Evolutionary conservation across 495 filamentous ascomycete genomes (phyloP).

Genomic region (Podospora anserina): DNA sequence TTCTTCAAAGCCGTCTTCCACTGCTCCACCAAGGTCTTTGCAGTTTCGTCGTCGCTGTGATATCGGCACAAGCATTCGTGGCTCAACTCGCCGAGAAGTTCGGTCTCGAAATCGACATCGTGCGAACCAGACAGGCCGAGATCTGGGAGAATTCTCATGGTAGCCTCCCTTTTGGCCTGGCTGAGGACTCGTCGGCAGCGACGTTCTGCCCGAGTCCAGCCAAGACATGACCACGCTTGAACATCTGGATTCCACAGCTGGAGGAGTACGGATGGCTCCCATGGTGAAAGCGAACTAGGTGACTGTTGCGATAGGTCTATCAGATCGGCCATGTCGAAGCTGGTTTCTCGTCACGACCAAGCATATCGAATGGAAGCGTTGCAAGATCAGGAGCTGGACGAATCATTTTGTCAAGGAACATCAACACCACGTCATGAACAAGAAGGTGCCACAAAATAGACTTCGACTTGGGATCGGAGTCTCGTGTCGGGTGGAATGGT

Average conservation of each 20-base stretch:
- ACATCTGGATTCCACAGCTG: background rate
- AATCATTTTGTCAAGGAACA: background rate
- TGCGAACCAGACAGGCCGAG: background rate
- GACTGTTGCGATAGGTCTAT: background rate
- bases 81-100: background rate
- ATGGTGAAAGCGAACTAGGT: conserved; percentile 1
- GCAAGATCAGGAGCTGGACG: background rate
- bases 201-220: background rate
- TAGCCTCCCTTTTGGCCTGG: background rate
- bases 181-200: conserved; percentile 4
- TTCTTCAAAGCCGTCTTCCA: background rate
- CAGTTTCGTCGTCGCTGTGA: conserved; percentile 1
- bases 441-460: background rate
- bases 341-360: background rate
- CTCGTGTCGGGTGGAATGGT: background rate
- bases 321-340: background rate
- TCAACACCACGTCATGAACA: background rate
- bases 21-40: background rate
- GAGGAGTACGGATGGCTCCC: background rate
- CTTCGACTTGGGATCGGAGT: background rate
- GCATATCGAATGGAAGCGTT: background rate
- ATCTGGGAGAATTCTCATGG: background rate
- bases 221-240: background rate
- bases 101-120: background rate
- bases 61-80: background rate